Base-by-base conservation (phyloP, 2,329 filamentous ascomycete genomes). In the Pseudocercospora fijiensis region DNA sequence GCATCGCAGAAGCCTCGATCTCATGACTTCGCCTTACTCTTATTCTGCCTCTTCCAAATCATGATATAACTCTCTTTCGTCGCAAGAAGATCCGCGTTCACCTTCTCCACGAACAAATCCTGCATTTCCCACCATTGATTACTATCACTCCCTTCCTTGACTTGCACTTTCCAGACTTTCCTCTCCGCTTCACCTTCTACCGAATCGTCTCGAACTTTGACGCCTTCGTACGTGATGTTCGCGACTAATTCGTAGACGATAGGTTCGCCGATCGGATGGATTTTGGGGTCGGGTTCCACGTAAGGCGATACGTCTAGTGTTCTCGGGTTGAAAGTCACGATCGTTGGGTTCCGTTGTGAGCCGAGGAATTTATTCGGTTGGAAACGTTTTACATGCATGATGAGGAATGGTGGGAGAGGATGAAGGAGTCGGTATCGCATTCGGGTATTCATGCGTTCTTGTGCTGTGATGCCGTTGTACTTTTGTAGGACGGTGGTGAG, bases 321-420 rank as follows among this genome's bases (percentile, higher is more conserved):
- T 74, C 89, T 85, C 4, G 91, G 89, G 68, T 94, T 91, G 77
- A 98, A 99, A 0, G 94, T 98, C 67, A 99, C 95, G 73, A 99
- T 99, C 9, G 95, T 99, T 0, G 94, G 95, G 77, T 99, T 99
- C 57, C 95, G 90, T 58, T 76, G 74, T 79, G 98, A 94, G 1
- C 90, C 86, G 20, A 99, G 91, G 74, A 99, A 99, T 77, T 97
- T 96, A 82, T 99, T 99, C 69, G 90, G 88, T 70, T 89, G 91
- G 83, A 99, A 99, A 71, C 95, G 92, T 81, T 98, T 98, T 81
- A 98, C 89, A 80, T 99, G 94, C 80, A 99, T 92, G 59, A 95
- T 82, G 18, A 99, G 86, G 75, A 90, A 98, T 0, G 93, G 94
- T 0, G 95, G 95, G 0, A 99, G 83, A 0, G 95, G 95, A 73